Evolutionary conservation across 2,329 filamentous ascomycete genomes (phyloP), one percentile per base, ranked within the genome.

Genomic region (Monosporascus cannonballus): DNA sequence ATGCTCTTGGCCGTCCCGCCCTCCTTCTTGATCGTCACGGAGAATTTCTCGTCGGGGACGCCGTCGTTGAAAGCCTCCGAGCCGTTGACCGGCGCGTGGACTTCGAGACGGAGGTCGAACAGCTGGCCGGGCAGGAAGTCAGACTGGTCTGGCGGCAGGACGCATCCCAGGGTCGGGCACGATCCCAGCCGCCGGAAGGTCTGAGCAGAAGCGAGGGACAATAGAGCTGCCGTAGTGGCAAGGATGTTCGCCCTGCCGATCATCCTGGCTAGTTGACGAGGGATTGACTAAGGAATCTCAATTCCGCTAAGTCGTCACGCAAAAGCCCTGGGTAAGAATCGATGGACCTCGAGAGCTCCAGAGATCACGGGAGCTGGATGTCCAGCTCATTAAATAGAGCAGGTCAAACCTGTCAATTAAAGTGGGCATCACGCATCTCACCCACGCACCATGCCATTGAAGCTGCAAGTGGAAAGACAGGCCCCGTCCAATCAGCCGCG

Each of bases 121-220:
- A 82, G 86, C 72, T 94, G 89, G 14, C 89, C 89, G 5, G 89
- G 85, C 2, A 95, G 79, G 72, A 94, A 94, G 64, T 94, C 89
- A 58, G 86, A 84, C 73, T 83, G 79, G 59, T 85, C 81, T 1
- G 81, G 81, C 15, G 81, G 81, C 15, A 85, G 70, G 47, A 85
- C 71, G 59, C 81, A 84, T 56, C 81, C 81, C 20, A 85, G 74
- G 37, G 73, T 73, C 9, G 80, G 80, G 64, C 81, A 85, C 25
- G 76, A 76, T 56, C 81, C 81, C 18, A 84, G 73, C 49, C 81
- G 74, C 67, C 80, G 81, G 69, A 75, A 84, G 34, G 79, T 83
- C 72, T 84, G 80, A 34, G 76, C 80, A 39, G 74, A 72, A 58
- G 73, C 77, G 50, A 67, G 64, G 45, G 73, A 64, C 49, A 73